These are phyloP conservation scores for Microstroma glucosiphilum DNA, from an alignment of 1,284 basidiomycete species.

Conservation along the genomic window DNA sequence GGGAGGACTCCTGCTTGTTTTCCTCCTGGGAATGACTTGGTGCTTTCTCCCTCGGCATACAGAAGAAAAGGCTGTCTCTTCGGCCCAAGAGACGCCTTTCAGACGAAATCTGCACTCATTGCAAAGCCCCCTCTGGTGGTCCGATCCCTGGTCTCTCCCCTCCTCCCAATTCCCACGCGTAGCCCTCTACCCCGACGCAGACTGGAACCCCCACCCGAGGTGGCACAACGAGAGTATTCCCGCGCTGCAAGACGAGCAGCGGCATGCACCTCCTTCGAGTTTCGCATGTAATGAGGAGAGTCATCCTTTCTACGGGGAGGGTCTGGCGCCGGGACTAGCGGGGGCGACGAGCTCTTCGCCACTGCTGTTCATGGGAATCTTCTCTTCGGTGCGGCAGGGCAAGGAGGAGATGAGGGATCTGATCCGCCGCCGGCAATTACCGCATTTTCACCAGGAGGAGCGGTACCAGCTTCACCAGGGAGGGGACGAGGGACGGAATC, in stretches of 20 bases:
- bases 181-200: background rate
- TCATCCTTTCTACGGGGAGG: background rate
- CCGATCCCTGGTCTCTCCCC: background rate
- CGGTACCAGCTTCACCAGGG: background rate
- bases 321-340: background rate
- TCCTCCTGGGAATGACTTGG: too few species aligned
- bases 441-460: background rate
- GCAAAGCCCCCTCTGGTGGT: constrained; percentile 2
- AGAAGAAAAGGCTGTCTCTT: too few species aligned
- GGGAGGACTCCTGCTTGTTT: too few species aligned
- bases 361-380: background rate
- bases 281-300: background rate
- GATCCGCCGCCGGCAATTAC: background rate
- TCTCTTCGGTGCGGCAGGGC: background rate
- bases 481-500: background rate
- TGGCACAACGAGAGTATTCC: background rate
- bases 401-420: background rate
- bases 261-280: background rate
- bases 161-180: background rate
- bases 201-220: background rate
- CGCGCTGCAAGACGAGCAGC: background rate
- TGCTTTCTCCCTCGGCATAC: too few species aligned
- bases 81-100: too few species aligned
- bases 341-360: background rate
- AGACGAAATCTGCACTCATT: background rate